A percentile compares a stretch with the other conserved stretches of the same genome.
phyloP scores from a whole-genome alignment of 2,329 filamentous ascomycete genomes.

The Beauveria bassiana region DNA sequence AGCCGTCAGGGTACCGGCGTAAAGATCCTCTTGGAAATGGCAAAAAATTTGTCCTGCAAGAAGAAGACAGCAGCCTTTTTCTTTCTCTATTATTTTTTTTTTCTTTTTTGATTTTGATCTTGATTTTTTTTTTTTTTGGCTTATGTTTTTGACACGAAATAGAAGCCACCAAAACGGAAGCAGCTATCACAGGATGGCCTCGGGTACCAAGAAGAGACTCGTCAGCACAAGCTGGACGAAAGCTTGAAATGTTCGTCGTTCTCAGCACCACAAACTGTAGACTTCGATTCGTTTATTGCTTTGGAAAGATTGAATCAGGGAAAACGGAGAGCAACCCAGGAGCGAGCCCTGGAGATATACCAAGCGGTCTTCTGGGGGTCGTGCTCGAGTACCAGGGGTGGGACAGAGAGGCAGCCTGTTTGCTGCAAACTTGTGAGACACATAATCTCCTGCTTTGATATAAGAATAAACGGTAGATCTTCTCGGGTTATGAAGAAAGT shows the following conservation, averaged over 20 bases:
- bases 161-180: neutral
- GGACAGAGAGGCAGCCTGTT: neutral
- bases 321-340: neutral
- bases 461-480: neutral
- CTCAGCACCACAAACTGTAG: neutral
- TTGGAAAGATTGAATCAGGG: too few species aligned
- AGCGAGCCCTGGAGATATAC: neutral
- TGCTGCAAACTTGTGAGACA: neutral
- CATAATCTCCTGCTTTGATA: neutral
- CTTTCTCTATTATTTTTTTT: too few species aligned
- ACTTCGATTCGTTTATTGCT: neutral
- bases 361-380: neutral
- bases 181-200: neutral
- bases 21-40: neutral
- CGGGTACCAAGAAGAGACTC: neutral
- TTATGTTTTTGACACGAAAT: too few species aligned
- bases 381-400: neutral
- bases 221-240: neutral
- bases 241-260: neutral
- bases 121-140: too few species aligned
- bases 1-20: neutral
- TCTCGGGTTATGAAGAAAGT: neutral
- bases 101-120: too few species aligned
- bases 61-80: neutral
- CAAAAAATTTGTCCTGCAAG: constrained; percentile 1